Conservation (phyloP, 805 yeast species). For the Saccharomycopsis fibuligera region DNA sequence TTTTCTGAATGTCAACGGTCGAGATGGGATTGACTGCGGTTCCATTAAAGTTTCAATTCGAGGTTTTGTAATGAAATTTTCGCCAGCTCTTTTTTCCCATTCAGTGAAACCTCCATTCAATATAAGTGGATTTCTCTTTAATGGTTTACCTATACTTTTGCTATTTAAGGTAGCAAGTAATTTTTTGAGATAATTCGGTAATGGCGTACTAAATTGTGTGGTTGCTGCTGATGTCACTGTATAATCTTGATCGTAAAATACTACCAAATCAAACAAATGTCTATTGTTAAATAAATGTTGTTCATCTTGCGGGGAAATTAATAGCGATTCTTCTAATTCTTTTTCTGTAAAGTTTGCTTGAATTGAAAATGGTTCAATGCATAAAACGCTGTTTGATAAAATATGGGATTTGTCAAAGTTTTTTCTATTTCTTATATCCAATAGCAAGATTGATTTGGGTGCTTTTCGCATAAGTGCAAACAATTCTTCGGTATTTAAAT, state of each 20-base stretch:
- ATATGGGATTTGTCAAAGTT: constrained; percentile 64
- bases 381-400: constrained; percentile 48
- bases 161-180: constrained; percentile 34
- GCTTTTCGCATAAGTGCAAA: constrained; percentile 21
- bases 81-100: constrained; percentile 30
- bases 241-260: constrained; percentile 46
- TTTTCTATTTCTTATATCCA: constrained; percentile 63
- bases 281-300: constrained; percentile 47
- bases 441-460: constrained; percentile 41
- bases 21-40: constrained; percentile 12
- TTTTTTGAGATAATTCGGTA: constrained; percentile 26
- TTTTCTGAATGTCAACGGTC: constrained; percentile 15
- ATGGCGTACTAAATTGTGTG: too few species aligned
- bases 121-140: constrained; percentile 37
- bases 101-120: constrained; percentile 51
- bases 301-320: constrained; percentile 52
- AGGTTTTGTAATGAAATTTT: constrained; percentile 17
- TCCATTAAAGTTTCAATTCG: constrained; percentile 15
- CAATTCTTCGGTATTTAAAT: constrained; percentile 8
- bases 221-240: too few species aligned
- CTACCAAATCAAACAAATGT: constrained; percentile 51
- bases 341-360: constrained; percentile 45
- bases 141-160: constrained; percentile 32
- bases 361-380: constrained; percentile 68
- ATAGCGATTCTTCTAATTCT: constrained; percentile 62